Conservation (phyloP, 75 land plant genomes). For the Selaginella tamariscina region DNA sequence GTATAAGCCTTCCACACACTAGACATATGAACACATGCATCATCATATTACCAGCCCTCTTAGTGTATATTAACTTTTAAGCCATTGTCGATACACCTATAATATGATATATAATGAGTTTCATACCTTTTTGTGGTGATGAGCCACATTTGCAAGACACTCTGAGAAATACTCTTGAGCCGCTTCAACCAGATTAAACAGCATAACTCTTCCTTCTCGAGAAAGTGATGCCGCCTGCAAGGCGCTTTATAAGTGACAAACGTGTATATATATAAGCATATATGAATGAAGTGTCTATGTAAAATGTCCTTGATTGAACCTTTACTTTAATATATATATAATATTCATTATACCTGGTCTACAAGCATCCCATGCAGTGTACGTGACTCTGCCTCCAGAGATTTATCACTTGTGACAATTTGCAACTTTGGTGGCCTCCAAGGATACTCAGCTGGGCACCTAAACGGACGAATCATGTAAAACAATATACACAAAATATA, state of each 20-base stretch:
- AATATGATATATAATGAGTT: no score
- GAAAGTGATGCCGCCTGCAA: conserved; percentile 68
- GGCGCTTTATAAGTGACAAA: not conserved
- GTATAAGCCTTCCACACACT: no score
- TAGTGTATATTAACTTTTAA: no score
- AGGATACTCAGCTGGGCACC: conserved; percentile 84
- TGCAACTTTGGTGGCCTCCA: conserved; percentile 71
- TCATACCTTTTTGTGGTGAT: not conserved
- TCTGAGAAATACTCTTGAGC: conserved; percentile 93
- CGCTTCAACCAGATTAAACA: conserved; percentile 83
- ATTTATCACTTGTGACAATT: conserved; percentile 47
- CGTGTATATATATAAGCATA: not conserved
- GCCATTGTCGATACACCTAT: no score
- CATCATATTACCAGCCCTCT: no score
- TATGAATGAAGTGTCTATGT: not conserved
- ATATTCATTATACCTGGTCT: conserved; percentile 48
- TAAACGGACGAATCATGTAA: no score
- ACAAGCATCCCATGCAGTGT: conserved; percentile 52
- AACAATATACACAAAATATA: no score
- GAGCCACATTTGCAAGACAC: conserved; percentile 24
- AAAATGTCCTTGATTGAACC: not conserved
- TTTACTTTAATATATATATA: not conserved
- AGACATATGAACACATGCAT: no score
- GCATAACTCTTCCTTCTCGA: conserved; percentile 94
- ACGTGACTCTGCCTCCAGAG: conserved; percentile 45